These are phyloP conservation scores for Gamarada debralockiae DNA, from an alignment of 495 filamentous ascomycete species.

Conservation along the genomic window DNA sequence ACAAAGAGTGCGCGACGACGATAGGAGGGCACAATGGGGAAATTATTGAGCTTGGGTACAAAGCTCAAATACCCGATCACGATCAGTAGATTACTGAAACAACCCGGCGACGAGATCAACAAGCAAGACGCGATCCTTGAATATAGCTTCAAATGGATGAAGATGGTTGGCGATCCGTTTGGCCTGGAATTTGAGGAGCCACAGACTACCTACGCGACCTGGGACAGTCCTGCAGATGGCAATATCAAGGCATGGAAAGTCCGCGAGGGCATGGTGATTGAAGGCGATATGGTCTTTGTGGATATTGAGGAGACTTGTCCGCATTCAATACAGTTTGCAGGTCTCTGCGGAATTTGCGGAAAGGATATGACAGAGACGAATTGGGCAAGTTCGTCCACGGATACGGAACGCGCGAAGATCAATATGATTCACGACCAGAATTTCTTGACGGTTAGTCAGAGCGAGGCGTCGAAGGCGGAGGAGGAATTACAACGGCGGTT, in stretches of 20 bases:
- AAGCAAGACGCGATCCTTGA: slow-evolving; percentile 73
- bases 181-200: slow-evolving; percentile 64
- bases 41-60: slow-evolving; percentile 47
- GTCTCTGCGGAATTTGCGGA: slow-evolving; percentile 87
- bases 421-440: slow-evolving; percentile 92
- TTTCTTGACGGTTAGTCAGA: slow-evolving; percentile 65
- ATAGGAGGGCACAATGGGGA: slow-evolving; percentile 29
- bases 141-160: slow-evolving; percentile 75
- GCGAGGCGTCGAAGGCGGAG: slow-evolving; percentile 77
- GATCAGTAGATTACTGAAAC: slow-evolving; percentile 79
- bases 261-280: slow-evolving; percentile 64
- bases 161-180: slow-evolving; percentile 68
- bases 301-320: slow-evolving; percentile 88
- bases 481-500: slow-evolving; percentile 81
- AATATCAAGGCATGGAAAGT: slow-evolving; percentile 72
- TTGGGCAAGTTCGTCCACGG: slow-evolving; percentile 46
- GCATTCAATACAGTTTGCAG: slow-evolving; percentile 86
- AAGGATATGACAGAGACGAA: slow-evolving; percentile 86
- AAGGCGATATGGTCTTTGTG: slow-evolving; percentile 53
- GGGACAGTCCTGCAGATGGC: slow-evolving; percentile 79
- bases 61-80: slow-evolving; percentile 91
- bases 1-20: slow-evolving; percentile 15
- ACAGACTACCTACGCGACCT: slow-evolving; percentile 68
- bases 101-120: slow-evolving; percentile 66
- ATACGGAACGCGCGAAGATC: slow-evolving; percentile 79